Evolutionary conservation across 2,329 filamentous ascomycete species (phyloP), one percentile per base, ranked within the genome.

Genomic region (Calonectria fujianensis): DNA sequence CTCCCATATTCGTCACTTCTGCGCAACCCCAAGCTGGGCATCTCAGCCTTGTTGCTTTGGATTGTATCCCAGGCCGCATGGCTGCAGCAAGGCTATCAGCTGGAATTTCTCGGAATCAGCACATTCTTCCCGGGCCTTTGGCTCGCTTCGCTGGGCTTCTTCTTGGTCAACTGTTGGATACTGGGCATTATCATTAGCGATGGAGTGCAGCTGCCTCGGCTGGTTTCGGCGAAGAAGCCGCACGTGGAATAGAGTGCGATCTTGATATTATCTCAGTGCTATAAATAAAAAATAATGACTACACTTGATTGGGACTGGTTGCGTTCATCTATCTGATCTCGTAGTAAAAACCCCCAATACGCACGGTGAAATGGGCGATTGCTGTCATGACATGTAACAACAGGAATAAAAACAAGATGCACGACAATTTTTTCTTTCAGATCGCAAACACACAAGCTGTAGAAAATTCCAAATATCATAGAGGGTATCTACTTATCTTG

Each of bases 41-140:
- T 94, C 1, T 80, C 87, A 0, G 94, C 94, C 0, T 87, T 95
- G 8, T 80, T 86, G 1, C 85, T 96, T 6, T 99, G 97, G 97
- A 85, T 98, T 0, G 81, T 89, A 3, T 91, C 92, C 0, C 96
- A 98, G 86, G 94, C 87, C 0, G 85, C 91, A 2, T 96, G 94
- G 94, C 87, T 95, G 74, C 94, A 93, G 79, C 93, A 94, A 84
- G 95, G 90, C 2, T 98, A 91, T 82, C 87, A 89, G 74, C 91
- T 97, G 1, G 95, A 97, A 83, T 96, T 96, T 76, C 85, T 98
- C 3, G 97, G 96, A 0, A 81, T 88, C 29, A 96, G 95, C 75
- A 96, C 94, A 0, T 99, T 98, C 82, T 90, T 95, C 13, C 96
- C 96, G 0, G 96, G 96, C 0, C 87, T 99, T 1, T 98, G 95